Conservation (phyloP, 176 grass and related monocot species). For the Ananas comosus region DNA sequence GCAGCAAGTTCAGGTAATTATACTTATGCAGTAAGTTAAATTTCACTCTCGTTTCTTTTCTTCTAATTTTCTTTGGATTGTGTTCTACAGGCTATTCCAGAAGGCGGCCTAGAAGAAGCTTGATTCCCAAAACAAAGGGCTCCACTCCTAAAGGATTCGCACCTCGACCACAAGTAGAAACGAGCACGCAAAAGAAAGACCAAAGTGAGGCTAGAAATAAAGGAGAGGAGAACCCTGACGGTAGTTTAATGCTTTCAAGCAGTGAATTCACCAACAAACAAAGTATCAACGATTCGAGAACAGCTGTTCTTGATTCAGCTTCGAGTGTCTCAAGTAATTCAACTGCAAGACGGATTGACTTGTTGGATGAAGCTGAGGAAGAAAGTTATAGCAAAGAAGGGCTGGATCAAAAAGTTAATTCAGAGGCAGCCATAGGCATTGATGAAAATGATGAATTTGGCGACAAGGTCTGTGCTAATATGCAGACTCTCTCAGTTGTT, state of each 20-base stretch:
- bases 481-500: background rate
- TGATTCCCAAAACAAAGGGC: constrained; percentile 39
- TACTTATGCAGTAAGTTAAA: constrained; percentile 12
- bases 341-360: constrained; percentile 3
- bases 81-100: constrained; percentile 39
- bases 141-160: constrained; percentile 34
- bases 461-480: constrained; percentile 15
- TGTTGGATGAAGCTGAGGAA: constrained; percentile 9
- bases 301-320: constrained; percentile 7
- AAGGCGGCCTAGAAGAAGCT: constrained; percentile 42
- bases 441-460: constrained; percentile 24
- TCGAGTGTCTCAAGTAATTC: constrained; percentile 7
- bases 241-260: constrained; percentile 5
- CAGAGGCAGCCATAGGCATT: constrained; percentile 9
- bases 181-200: constrained; percentile 31
- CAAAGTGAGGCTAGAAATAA: constrained; percentile 13
- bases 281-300: constrained; percentile 1
- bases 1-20: constrained; percentile 58
- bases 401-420: constrained; percentile 6
- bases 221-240: constrained; percentile 8
- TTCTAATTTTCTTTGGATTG: constrained; percentile 29
- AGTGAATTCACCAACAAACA: constrained; percentile 2
- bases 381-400: background rate
- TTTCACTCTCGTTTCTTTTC: constrained; percentile 10
- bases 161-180: constrained; percentile 28